Evolutionary conservation across 2,329 filamentous ascomycete genomes (phyloP), one percentile per base, ranked within the genome.

Genomic region (Fusarium subglutinans): DNA sequence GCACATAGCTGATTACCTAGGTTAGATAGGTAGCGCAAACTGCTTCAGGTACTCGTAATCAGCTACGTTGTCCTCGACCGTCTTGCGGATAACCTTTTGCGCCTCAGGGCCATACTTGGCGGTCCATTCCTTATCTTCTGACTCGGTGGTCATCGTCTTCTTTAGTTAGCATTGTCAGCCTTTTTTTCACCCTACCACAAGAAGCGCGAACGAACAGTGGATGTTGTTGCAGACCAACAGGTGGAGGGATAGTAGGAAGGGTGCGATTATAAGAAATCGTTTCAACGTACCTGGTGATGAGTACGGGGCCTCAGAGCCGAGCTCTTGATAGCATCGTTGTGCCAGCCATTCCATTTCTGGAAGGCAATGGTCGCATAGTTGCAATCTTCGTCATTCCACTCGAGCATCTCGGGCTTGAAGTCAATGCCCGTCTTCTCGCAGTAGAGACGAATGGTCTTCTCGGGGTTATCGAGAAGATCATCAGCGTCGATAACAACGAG

Each of bases 271-370:
- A 56, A 59, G 48, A 74, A 73, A 73, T 66, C 65, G 54, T 61
- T 41, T 55, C 9, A 59, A 82, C 87, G 82, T 83, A 91, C 90
- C 81, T 89, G 87, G 33, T 90, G 88, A 74, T 91, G 87, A 51
- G 87, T 86, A 79, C 94, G 87, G 5, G 93, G 90, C 80, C 92
- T 92, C 78, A 99, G 85, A 70, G 91, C 91, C 43, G 88, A 92
- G 80, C 94, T 97, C 76, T 93, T 87, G 77, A 98, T 94, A 20
- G 95, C 96, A 86, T 98, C 96, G 76, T 98, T 93, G 82, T 98
- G 96, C 85, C 97, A 98, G 17, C 96, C 96, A 76, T 91, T 93
- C 96, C 96, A 98, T 86, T 99, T 98, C 84, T 95, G 94, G 84
- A 98, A 98, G 24, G 91, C 91, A 72, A 90, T 87, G 75, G 88